Conservation (phyloP, 1,139 yeast genomes). For the Suhomyces maxii region DNA sequence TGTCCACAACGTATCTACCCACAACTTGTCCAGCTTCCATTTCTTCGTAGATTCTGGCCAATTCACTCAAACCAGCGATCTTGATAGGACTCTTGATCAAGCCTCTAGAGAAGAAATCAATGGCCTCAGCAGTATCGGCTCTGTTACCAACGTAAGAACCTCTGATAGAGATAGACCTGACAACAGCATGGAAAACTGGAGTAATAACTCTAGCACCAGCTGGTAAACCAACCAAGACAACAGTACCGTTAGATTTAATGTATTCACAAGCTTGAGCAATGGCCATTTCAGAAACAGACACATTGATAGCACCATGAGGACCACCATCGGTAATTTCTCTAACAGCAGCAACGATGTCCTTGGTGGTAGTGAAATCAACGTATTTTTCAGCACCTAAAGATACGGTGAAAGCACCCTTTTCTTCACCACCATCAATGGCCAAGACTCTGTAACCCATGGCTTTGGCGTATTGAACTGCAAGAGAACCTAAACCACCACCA, state of each 20-base stretch:
- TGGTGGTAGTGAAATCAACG: slow-evolving; percentile 57
- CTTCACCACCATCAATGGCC: slow-evolving; percentile 75
- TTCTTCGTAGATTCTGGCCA: slow-evolving; percentile 58
- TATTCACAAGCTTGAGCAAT: slow-evolving; percentile 67
- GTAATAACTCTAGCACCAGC: slow-evolving; percentile 65
- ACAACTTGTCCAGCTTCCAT: slow-evolving; percentile 73
- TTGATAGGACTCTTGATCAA: slow-evolving; percentile 66
- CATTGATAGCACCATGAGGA: slow-evolving; percentile 78
- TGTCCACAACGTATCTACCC: slow-evolving; percentile 73
- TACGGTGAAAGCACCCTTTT: slow-evolving; percentile 55
- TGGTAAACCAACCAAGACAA: slow-evolving; percentile 80
- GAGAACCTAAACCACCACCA: slow-evolving; percentile 81
- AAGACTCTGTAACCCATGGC: slow-evolving; percentile 80
- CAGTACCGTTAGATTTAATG: slow-evolving; percentile 74
- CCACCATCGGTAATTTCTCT: slow-evolving; percentile 34
- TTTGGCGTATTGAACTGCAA: slow-evolving; percentile 78
- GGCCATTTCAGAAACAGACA: slow-evolving; percentile 75
- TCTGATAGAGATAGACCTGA: slow-evolving; percentile 61
- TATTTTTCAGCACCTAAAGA: slow-evolving; percentile 69
- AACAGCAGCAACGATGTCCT: slow-evolving; percentile 33
- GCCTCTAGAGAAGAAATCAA: slow-evolving; percentile 71
- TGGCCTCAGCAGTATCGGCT: slow-evolving; percentile 75
- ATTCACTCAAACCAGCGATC: slow-evolving; percentile 62
- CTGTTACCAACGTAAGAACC: slow-evolving; percentile 85
- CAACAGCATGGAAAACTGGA: slow-evolving; percentile 64